A percentile compares a stretch with the other conserved stretches of the same genome.
Conservation (phyloP, 768 basidiomycete genomes). For the Xerocomellus dryophilus region DNA sequence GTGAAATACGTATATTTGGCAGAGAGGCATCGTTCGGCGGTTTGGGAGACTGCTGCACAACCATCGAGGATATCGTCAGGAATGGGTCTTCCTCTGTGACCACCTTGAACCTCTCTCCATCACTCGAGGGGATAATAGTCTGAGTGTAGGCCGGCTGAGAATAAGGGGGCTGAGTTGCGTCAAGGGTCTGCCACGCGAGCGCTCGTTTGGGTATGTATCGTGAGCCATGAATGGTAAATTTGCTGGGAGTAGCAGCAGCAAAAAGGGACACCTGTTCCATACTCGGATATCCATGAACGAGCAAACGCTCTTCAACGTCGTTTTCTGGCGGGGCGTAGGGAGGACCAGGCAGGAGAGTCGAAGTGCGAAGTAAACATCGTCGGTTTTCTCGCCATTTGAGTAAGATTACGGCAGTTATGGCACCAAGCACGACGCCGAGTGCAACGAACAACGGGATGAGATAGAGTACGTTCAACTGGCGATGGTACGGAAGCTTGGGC, state of each 20-base stretch:
- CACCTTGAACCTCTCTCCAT: conserved; percentile 26
- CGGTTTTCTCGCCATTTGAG: conserved; percentile 11
- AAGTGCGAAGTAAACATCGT: conserved; percentile 6
- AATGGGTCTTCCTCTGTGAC: conserved; percentile 26
- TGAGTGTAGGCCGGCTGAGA: conserved; percentile 2
- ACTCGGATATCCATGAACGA: conserved; percentile 17
- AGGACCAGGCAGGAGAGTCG: conserved; percentile 25
- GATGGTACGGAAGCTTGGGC: conserved; percentile 21
- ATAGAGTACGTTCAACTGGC: conserved; percentile 25
- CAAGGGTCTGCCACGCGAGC: conserved; percentile 8
- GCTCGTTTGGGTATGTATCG: conserved; percentile 19
- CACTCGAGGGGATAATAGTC: conserved; percentile 21
- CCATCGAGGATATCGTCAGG: neutral
- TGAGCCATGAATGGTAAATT: conserved; percentile 29
- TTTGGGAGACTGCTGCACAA: neutral
- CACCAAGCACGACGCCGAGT: conserved; percentile 27
- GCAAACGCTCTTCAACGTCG: conserved; percentile 14
- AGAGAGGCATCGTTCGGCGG: neutral
- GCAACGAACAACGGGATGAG: conserved; percentile 27
- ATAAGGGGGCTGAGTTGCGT: neutral
- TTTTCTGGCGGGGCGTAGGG: conserved; percentile 24
- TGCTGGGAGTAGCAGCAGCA: conserved; percentile 27
- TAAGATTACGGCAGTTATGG: conserved; percentile 6
- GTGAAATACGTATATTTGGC: conserved; percentile 4
- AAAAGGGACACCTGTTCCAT: conserved; percentile 30